Base-by-base conservation (phyloP, 129 eudicot genomes). In the Tagetes erecta region DNA sequence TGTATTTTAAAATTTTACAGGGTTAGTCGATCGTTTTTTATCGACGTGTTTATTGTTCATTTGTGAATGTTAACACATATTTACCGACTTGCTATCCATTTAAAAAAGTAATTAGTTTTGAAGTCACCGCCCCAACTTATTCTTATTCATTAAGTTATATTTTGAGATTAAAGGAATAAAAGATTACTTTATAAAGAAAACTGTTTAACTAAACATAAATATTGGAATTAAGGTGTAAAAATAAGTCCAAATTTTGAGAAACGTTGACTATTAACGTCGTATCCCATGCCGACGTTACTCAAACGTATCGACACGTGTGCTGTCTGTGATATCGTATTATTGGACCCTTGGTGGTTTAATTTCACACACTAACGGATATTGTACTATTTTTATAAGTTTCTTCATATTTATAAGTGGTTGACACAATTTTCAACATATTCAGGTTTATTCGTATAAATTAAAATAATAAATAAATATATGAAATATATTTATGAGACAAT, bases 291-390 rank as follows among this genome's bases (percentile, higher is more conserved):
- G 78, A 59, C 68, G 39, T 31, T 62, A 60, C 13, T 67, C 57
- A 35, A 53, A 83, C 55, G 70, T 80, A 60, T 78, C 52, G 42
- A 71, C 34, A 78, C 82, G 47, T 41, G 82, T 71, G 78, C 53
- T 50, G 55, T 78, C 60, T 64, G 71, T 70, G 45, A 13, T 38
- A 38, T 45, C 35, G 55, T 33, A 36, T 20, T 60, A 34, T 60
- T 60, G 67, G 67, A 60, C 67, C 12, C 34, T 40, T 33, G 3
- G 8, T 39, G 51, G 73, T 31, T 65, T 57, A 44, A 44, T 1
- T 12, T 4, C n/a, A 72, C 45, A 58, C 44, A 27, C 35, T 50
- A 50, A 0, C 39, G 46, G 39, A 12, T 64, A n/a, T 60, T 34
- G 1, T 60, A 4, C 0, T 9, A 2, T 5, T 30, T 0, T 57